Evolutionary conservation across 164 flowering plant species (phyloP).

Genomic region (Platanus orientalis): DNA sequence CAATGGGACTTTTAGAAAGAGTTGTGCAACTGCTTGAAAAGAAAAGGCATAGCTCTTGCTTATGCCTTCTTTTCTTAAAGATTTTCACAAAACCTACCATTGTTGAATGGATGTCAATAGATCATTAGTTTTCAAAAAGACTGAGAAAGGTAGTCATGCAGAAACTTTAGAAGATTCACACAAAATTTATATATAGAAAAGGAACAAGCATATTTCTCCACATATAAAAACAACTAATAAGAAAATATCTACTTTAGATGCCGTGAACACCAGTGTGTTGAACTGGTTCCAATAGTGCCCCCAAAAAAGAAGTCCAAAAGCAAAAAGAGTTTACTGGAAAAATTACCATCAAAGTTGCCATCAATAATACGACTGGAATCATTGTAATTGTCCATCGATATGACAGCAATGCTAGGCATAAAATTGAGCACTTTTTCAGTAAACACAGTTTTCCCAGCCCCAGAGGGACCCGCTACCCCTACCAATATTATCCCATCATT

Average conservation of each 20-base stretch:
- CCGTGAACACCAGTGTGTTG: background rate
- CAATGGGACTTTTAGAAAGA: background rate
- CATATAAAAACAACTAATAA: background rate
- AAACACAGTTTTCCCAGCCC: constrained; percentile 94
- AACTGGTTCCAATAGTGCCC: background rate
- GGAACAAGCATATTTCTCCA: background rate
- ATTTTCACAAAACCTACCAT: background rate
- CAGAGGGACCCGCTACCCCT: constrained; percentile 95
- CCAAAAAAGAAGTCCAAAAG: background rate
- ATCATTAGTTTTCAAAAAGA: no score
- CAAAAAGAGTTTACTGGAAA: background rate
- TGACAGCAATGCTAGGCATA: constrained; percentile 88
- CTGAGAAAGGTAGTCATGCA: background rate
- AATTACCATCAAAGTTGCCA: constrained; percentile 95
- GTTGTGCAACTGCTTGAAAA: background rate
- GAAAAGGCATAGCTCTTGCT: background rate
- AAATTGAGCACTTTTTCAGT: constrained; percentile 86
- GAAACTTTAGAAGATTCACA: background rate
- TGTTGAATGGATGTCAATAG: background rate
- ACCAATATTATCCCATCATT: constrained; percentile 81
- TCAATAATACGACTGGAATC: constrained; percentile 91
- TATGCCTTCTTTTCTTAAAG: background rate
- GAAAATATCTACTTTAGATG: background rate
- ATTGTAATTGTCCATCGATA: constrained; percentile 95
- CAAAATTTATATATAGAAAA: background rate